Evolutionary conservation across 2,329 filamentous ascomycete genomes (phyloP).

Genomic region (Colletotrichum truncatum): DNA sequence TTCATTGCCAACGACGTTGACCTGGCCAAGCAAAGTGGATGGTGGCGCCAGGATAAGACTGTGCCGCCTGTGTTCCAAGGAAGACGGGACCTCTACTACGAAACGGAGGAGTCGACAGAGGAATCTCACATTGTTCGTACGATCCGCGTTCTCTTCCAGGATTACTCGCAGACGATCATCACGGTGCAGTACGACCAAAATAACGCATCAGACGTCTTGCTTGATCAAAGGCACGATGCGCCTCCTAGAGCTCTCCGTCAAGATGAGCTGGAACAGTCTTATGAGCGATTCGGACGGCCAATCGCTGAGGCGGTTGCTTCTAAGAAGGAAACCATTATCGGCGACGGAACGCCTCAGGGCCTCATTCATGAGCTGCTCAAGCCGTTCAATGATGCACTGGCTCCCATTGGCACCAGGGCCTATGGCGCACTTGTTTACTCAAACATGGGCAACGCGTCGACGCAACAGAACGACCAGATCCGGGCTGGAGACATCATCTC

Average conservation of each 20-base stretch:
- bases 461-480: conserved; percentile 91
- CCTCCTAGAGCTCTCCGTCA: conserved; percentile 86
- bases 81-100: conserved; percentile 83
- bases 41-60: conserved; percentile 87
- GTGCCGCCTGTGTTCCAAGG: conserved; percentile 85
- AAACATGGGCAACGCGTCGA: conserved; percentile 93
- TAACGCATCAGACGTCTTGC: conserved; percentile 74
- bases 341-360: conserved; percentile 82
- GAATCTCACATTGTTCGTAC: conserved; percentile 80
- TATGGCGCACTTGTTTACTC: conserved; percentile 94
- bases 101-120: conserved; percentile 81
- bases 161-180: conserved; percentile 95
- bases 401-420: conserved; percentile 85
- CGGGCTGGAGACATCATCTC: conserved; percentile 91
- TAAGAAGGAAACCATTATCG: conserved; percentile 83
- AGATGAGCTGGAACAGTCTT: conserved; percentile 90
- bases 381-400: conserved; percentile 77
- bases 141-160: conserved; percentile 88
- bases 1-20: conserved; percentile 92
- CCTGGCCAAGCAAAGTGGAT: conserved; percentile 75
- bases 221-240: conserved; percentile 88
- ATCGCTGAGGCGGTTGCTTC: conserved; percentile 76
- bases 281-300: conserved; percentile 81
- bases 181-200: conserved; percentile 81
- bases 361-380: conserved; percentile 83